Base-by-base conservation (phyloP, 805 yeast species). In the Schwanniomyces polymorphus region DNA sequence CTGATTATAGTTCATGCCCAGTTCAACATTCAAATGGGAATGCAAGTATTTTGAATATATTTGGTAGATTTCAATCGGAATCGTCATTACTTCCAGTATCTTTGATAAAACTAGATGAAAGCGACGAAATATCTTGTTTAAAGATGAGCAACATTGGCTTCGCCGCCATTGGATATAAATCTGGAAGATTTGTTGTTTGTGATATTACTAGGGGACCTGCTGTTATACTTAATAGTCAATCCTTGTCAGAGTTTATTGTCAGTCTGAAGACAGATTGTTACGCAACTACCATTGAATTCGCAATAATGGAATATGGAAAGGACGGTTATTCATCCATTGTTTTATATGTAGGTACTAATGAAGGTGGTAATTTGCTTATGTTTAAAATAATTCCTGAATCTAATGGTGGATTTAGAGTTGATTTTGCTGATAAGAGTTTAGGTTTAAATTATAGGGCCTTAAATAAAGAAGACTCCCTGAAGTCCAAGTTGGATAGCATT, bases 191-290 rank as follows among this genome's bases (percentile, higher is more conserved):
- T 14, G 66, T 85, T 2, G 82, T 92, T 0, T 69, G 91, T 48
- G 97, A 92, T 66, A 60, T 70, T 18, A 74, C 88, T 46, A 75
- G 97, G 48, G 88, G 88, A 1, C 91, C 91, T 0, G 90, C 88
- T 0, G 65, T 84, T 6, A 84, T 87, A 25, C 72, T 68, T 49
- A 72, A 77, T 43, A 73, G 69, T 8, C 67, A 58, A 6, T 49
- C 55, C 4, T 52, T 72, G 11, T 46, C 56, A 10, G 51, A 60
- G 17, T 63, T 62, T 40, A 54, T 72, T 4, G 69, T 70, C 0
- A 63, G 74, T 5, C 64, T 67, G 1, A 46, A 63, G 1, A 63
- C 63, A 2, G 52, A 54, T 16, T 65, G 72, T 48, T 57, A 55
- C 50, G 78, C 85, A 2, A 85, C 95, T 0, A 59, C 78, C 1